A percentile compares a stretch with the other conserved stretches of the same genome.
Conservation (phyloP, 306 rosid genomes). For the Cucurbita argyrosperma region DNA sequence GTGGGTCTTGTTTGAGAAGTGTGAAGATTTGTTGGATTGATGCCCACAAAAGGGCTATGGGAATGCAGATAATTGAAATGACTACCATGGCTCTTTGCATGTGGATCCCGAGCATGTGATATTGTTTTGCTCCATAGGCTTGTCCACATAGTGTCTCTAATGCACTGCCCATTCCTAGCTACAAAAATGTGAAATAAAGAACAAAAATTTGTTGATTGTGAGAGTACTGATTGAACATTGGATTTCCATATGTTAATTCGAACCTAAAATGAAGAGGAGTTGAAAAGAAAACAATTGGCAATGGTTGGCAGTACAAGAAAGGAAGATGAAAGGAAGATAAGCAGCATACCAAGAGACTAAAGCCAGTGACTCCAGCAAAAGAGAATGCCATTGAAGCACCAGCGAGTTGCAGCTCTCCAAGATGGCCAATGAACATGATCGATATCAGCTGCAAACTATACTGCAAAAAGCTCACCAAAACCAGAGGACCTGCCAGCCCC, state of each 20-base stretch:
- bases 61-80: conserved; percentile 20
- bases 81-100: conserved; percentile 31
- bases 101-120: conserved; percentile 24
- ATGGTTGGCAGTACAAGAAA: neutral
- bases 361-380: conserved; percentile 16
- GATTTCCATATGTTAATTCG: no score
- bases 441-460: conserved; percentile 9
- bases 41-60: conserved; percentile 23
- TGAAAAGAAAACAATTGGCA: neutral
- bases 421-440: conserved; percentile 14
- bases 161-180: conserved; percentile 37
- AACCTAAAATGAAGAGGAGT: neutral
- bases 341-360: conserved; percentile 9
- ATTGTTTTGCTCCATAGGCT: conserved; percentile 27
- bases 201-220: neutral
- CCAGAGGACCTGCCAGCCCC: conserved; percentile 12
- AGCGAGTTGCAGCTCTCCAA: conserved; percentile 11
- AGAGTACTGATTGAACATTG: no score
- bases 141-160: conserved; percentile 34
- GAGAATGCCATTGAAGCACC: conserved; percentile 16
- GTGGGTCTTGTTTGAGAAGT: conserved; percentile 27
- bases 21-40: conserved; percentile 22
- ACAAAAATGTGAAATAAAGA: neutral
- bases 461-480: conserved; percentile 10
- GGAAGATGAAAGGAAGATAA: neutral